These are phyloP conservation scores for Thuidium tamariscinum DNA, from an alignment of 225 moss, liverwort and hornwort species.

Conservation along the genomic window DNA sequence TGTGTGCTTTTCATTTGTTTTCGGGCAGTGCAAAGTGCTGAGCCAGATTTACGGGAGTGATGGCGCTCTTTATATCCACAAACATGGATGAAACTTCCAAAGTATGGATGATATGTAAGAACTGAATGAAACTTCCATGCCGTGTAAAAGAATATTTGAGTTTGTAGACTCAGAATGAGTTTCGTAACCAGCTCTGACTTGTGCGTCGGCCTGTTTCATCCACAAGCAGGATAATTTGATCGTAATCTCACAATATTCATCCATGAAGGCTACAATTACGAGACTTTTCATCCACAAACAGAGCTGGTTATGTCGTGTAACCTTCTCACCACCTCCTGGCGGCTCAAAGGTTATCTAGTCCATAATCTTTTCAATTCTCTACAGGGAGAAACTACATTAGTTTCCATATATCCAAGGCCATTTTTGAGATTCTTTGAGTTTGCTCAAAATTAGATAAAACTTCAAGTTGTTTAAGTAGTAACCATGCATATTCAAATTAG, in stretches of 20 bases:
- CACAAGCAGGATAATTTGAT: no score
- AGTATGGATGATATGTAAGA: background rate
- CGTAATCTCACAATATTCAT: no score
- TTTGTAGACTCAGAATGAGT: background rate
- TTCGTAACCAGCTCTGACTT: no score
- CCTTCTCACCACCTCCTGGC: no score
- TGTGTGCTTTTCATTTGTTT: background rate
- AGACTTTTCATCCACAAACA: no score
- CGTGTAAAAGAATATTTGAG: background rate
- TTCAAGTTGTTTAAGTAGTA: background rate
- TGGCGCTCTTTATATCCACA: background rate
- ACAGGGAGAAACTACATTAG: background rate
- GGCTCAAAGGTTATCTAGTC: no score
- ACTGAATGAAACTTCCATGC: background rate
- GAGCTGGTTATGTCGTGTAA: no score
- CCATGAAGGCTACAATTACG: no score
- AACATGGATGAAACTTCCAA: background rate
- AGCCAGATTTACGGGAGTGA: background rate
- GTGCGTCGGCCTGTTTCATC: no score
- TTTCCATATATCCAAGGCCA: accelerated
- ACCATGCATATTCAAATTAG: background rate
- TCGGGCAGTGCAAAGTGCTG: no score
- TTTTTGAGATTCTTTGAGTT: accelerated
- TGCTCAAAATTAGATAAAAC: background rate
- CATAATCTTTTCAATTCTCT: background rate